These are phyloP conservation scores for Stagonosporopsis chrysanthemi DNA, from an alignment of 2,329 filamentous ascomycete genomes.

Conservation along the genomic window DNA sequence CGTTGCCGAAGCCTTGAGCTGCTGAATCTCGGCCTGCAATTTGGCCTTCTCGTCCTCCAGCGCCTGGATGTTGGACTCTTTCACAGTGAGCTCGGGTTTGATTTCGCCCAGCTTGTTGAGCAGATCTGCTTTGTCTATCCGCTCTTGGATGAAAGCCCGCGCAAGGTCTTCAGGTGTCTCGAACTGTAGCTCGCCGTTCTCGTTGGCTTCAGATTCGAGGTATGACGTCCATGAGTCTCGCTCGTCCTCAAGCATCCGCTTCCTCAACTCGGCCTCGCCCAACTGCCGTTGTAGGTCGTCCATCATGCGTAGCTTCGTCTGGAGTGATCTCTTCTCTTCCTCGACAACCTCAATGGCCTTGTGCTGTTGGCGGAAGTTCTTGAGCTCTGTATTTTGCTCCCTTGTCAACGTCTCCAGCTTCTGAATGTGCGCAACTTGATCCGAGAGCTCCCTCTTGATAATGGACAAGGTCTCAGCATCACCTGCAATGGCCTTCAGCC, in stretches of 20 bases:
- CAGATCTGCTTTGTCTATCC: conserved; percentile 80
- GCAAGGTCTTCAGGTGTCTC: conserved; percentile 89
- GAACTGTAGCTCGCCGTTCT: conserved; percentile 73
- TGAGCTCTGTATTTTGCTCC: conserved; percentile 80
- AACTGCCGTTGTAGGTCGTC: conserved; percentile 78
- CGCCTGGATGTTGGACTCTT: conserved; percentile 75
- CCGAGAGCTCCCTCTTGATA: conserved; percentile 85
- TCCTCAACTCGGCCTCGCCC: conserved; percentile 79
- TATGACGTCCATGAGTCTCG: conserved; percentile 86
- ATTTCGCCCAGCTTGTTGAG: conserved; percentile 80
- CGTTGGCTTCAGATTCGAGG: conserved; percentile 71
- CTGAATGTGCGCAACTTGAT: conserved; percentile 91
- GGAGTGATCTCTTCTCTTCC: conserved; percentile 87
- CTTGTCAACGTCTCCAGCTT: conserved; percentile 81
- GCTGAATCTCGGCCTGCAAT: conserved; percentile 74
- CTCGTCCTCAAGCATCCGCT: conserved; percentile 88
- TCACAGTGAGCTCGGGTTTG: conserved; percentile 78
- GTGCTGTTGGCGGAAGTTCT: conserved; percentile 79
- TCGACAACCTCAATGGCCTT: conserved; percentile 93
- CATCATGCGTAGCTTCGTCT: conserved; percentile 78
- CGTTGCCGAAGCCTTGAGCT: conserved; percentile 61
- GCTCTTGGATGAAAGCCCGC: conserved; percentile 81
- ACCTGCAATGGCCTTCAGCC: conserved; percentile 83
- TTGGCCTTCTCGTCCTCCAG: conserved; percentile 74
- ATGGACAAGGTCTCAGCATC: conserved; percentile 86